Evolutionary conservation across 2,329 filamentous ascomycete species (phyloP).

Genomic region (Xylariales sp.): DNA sequence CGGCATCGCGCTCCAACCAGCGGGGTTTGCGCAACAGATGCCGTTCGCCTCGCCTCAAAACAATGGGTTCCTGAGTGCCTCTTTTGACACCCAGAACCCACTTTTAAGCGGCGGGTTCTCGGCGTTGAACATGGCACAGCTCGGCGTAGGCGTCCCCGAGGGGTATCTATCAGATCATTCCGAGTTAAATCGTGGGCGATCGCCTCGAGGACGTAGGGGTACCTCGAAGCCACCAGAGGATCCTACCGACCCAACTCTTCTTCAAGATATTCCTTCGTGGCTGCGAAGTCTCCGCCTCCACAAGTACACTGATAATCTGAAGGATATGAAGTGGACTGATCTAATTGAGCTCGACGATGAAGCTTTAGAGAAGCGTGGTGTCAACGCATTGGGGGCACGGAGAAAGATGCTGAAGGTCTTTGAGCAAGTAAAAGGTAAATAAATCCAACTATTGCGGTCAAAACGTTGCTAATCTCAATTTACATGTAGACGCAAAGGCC

Average conservation of each 20-base stretch:
- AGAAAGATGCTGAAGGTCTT: slow-evolving; percentile 99
- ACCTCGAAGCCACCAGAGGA: slow-evolving; percentile 98
- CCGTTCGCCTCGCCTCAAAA: slow-evolving; percentile 89
- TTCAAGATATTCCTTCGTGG: slow-evolving; percentile 97
- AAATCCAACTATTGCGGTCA: not conserved
- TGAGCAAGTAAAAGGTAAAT: slow-evolving; percentile 85
- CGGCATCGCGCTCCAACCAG: slow-evolving; percentile 81
- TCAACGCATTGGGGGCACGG: slow-evolving; percentile 92
- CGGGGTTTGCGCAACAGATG: slow-evolving; percentile 69
- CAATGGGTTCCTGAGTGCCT: slow-evolving; percentile 92
- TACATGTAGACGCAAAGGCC: slow-evolving; percentile 71
- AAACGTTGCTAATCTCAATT: slow-evolving; percentile 51
- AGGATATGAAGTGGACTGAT: slow-evolving; percentile 97
- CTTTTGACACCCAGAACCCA: slow-evolving; percentile 82
- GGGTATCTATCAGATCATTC: slow-evolving; percentile 95
- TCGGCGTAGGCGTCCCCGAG: slow-evolving; percentile 77
- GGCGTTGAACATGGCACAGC: slow-evolving; percentile 76
- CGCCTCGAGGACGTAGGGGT: slow-evolving; percentile 89
- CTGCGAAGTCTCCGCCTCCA: slow-evolving; percentile 92
- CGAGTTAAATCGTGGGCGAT: slow-evolving; percentile 89
- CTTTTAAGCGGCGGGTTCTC: slow-evolving; percentile 77
- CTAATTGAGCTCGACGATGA: slow-evolving; percentile 92
- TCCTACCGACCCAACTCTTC: slow-evolving; percentile 87
- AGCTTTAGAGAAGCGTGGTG: slow-evolving; percentile 89
- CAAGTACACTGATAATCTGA: slow-evolving; percentile 98